Evolutionary conservation across 768 basidiomycete species (phyloP).

Genomic region (Boletellus ananas): DNA sequence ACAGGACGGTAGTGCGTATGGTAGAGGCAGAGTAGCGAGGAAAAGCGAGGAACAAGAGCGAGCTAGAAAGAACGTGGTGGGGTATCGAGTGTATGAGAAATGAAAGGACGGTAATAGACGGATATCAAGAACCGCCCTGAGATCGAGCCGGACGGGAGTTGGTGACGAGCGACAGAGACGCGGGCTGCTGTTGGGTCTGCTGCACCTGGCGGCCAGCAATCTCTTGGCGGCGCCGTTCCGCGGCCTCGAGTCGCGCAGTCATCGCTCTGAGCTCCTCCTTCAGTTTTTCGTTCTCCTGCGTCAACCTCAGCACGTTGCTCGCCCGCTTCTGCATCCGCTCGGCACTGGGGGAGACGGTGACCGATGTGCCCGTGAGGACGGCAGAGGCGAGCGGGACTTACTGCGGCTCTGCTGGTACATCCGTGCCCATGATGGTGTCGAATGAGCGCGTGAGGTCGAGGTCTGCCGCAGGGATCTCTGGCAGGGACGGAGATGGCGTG

Average conservation of each 20-base stretch:
- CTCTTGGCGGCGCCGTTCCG: slow-evolving; percentile 57
- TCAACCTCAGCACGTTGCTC: slow-evolving; percentile 71
- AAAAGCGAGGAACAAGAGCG: slow-evolving; percentile 10
- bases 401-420: slow-evolving; percentile 32
- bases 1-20: neutral
- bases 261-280: slow-evolving; percentile 73
- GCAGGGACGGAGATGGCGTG: slow-evolving; percentile 36
- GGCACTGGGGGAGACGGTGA: slow-evolving; percentile 28
- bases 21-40: slow-evolving; percentile 1
- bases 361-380: slow-evolving; percentile 27
- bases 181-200: slow-evolving; percentile 12
- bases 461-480: slow-evolving; percentile 51
- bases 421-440: slow-evolving; percentile 39
- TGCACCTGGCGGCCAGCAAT: slow-evolving; percentile 37
- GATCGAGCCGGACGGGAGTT: slow-evolving; percentile 16
- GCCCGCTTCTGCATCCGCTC: slow-evolving; percentile 61
- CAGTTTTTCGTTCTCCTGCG: slow-evolving; percentile 76
- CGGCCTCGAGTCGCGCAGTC: slow-evolving; percentile 70
- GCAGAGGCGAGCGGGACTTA: slow-evolving; percentile 39
- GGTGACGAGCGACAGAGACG: slow-evolving; percentile 2
- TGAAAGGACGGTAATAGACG: slow-evolving; percentile 24
- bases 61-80: slow-evolving; percentile 19
- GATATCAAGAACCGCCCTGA: slow-evolving; percentile 24
- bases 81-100: slow-evolving; percentile 26
- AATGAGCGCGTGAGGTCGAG: slow-evolving; percentile 44